phyloP scores from a whole-genome alignment of 768 basidiomycete genomes.

The Ramaria rubella region DNA sequence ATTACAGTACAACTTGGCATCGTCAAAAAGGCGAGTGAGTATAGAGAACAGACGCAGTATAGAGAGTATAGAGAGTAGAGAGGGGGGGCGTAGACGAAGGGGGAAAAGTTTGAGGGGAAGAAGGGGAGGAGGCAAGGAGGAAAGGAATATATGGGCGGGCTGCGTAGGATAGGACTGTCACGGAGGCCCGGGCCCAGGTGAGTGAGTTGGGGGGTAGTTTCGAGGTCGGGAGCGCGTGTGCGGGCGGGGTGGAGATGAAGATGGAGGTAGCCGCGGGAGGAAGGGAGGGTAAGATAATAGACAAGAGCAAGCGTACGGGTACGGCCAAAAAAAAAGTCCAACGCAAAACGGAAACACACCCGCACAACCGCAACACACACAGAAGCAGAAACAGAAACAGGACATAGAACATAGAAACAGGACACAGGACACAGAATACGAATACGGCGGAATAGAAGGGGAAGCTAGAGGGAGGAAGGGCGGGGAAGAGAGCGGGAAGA shows the following conservation, averaged over 20 bases:
- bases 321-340: too few species aligned
- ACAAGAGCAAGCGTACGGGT: background rate
- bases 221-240: background rate
- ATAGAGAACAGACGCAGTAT: too few species aligned
- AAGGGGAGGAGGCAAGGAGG: constrained; percentile 53
- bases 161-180: too few species aligned
- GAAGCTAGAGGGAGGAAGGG: too few species aligned
- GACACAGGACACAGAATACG: background rate
- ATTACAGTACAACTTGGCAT: too few species aligned
- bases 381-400: too few species aligned
- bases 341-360: too few species aligned
- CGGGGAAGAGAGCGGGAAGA: too few species aligned
- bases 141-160: constrained; percentile 9
- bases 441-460: background rate
- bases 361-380: too few species aligned
- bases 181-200: too few species aligned
- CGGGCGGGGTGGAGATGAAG: background rate
- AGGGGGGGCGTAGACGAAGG: constrained; percentile 42
- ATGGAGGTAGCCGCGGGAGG: background rate
- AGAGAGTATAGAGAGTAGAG: constrained; percentile 37
- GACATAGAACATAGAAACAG: background rate
- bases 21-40: too few species aligned
- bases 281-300: background rate
- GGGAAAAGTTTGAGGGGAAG: constrained; percentile 55
- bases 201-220: too few species aligned